These are phyloP conservation scores for Eremochloa ophiuroides DNA, from an alignment of 176 grass and related monocot genomes.

Conservation along the genomic window DNA sequence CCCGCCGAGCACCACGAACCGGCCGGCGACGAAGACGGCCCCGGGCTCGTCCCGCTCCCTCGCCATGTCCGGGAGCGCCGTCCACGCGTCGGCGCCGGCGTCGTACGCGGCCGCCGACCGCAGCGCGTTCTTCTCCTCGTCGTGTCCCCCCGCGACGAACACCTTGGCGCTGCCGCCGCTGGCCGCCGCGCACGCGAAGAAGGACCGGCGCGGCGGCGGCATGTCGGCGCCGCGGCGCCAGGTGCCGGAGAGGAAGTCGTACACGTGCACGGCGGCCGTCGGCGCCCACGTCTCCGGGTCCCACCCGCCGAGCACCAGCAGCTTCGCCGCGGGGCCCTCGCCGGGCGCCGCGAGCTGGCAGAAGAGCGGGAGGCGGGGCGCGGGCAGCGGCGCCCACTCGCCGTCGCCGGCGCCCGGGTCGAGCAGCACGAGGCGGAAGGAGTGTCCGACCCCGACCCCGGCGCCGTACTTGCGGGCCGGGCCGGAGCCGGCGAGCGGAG, in stretches of 20 bases:
- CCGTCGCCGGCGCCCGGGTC: conserved; percentile 27
- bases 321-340: conserved; percentile 1
- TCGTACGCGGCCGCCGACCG: conserved; percentile 54
- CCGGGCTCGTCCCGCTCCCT: conserved; percentile 56
- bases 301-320: conserved; percentile 69
- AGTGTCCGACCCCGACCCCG: neutral
- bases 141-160: conserved; percentile 67
- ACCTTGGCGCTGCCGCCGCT: conserved; percentile 15
- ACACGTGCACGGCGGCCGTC: conserved; percentile 52
- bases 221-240: conserved; percentile 43
- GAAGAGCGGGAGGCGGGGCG: conserved; percentile 56
- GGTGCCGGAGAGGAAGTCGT: conserved; percentile 45
- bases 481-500: conserved; percentile 19
- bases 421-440: conserved; percentile 55
- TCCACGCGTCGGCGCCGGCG: conserved; percentile 51
- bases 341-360: conserved; percentile 58
- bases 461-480: conserved; percentile 22
- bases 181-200: conserved; percentile 61
- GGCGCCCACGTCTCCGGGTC: conserved; percentile 61
- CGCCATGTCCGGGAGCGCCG: conserved; percentile 65
- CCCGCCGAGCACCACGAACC: conserved; percentile 54
- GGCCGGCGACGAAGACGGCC: conserved; percentile 29
- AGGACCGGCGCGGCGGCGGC: conserved; percentile 27
- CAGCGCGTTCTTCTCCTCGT: conserved; percentile 81
- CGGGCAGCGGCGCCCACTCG: conserved; percentile 42